These are phyloP conservation scores for Chenopodium quinoa DNA, from an alignment of 148 eudicot genomes.

Conservation along the genomic window DNA sequence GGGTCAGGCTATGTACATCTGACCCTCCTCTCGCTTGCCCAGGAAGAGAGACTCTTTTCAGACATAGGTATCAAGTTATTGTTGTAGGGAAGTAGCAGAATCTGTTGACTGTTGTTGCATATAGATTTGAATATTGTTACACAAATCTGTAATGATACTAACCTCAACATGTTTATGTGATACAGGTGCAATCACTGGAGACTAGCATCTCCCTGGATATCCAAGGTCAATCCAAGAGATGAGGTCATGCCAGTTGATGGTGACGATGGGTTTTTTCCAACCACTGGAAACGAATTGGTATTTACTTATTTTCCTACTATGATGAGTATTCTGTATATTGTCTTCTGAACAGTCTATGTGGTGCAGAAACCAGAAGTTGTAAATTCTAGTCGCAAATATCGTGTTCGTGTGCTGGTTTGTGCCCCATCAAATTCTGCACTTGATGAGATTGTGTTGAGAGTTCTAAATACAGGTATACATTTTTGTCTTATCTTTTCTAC, in stretches of 20 bases:
- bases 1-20: not conserved
- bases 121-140: not conserved
- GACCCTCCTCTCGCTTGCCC: not conserved
- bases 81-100: not conserved
- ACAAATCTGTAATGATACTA: not conserved
- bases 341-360: constrained; percentile 20
- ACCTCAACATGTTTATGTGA: constrained; percentile 6
- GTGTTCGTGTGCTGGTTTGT: constrained; percentile 93
- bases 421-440: constrained; percentile 99
- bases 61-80: not conserved
- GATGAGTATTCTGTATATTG: constrained; percentile 1
- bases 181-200: constrained; percentile 66
- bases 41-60: not conserved
- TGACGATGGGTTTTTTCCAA: constrained; percentile 86
- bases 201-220: constrained; percentile 91
- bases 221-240: constrained; percentile 74
- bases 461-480: constrained; percentile 64
- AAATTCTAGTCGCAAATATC: constrained; percentile 79
- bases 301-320: constrained; percentile 4
- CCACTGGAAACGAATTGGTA: constrained; percentile 88
- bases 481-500: not conserved
- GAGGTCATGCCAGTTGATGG: constrained; percentile 80
- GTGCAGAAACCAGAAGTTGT: constrained; percentile 95
- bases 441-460: constrained; percentile 90
- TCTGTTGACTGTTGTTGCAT: not conserved